Percentiles rank a stretch among this genome's conserved stretches.
Conservation (phyloP, 345 rosid species). For the Citrus glauca region DNA sequence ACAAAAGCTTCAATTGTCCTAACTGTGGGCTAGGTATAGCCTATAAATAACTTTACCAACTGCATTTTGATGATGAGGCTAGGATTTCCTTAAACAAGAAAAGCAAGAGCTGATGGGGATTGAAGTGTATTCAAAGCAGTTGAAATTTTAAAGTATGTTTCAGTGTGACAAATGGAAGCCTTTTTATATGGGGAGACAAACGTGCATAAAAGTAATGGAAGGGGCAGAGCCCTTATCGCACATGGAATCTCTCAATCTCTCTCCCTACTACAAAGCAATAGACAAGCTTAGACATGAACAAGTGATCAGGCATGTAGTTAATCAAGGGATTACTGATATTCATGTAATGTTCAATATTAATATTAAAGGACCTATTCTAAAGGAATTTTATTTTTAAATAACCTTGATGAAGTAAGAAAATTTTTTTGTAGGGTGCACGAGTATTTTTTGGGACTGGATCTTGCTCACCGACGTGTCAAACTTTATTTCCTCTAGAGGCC, state of each 20-base stretch:
- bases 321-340: too few relatives aligned
- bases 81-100: conserved; percentile 23
- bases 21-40: neutral
- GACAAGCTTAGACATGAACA: neutral
- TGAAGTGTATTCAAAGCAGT: neutral
- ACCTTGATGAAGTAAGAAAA: too few relatives aligned
- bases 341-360: too few relatives aligned
- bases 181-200: neutral
- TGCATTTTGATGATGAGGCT: neutral
- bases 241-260: neutral
- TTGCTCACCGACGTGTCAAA: too few relatives aligned
- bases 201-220: neutral
- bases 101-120: conserved; percentile 3
- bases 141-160: neutral
- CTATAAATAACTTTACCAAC: neutral
- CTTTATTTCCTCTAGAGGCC: too few relatives aligned
- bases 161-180: neutral
- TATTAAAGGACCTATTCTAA: too few relatives aligned
- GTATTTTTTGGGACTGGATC: too few relatives aligned
- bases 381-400: too few relatives aligned
- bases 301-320: neutral
- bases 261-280: neutral
- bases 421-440: too few relatives aligned
- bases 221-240: conserved; percentile 5
- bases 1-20: neutral